Base-by-base conservation (phyloP, 176 grass and related monocot genomes). In the Thinopyrum elongatum region DNA sequence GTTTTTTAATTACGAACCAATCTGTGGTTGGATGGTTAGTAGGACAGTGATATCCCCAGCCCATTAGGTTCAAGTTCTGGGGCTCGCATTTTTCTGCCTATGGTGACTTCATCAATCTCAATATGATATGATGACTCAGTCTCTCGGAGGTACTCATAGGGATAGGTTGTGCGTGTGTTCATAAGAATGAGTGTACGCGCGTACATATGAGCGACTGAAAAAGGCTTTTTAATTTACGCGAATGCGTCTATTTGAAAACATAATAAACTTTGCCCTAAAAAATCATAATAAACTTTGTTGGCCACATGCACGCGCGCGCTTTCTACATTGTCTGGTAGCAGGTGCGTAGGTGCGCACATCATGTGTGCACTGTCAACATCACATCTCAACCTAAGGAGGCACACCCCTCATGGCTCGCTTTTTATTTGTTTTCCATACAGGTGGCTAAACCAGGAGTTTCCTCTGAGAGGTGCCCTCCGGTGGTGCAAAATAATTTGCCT, bases 401-500 rank as follows among this genome's bases (percentile, higher is more conserved):
- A 49, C 77, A 51, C 26, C 72, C 74, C 80, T 73, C 21, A 53
- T 8, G 47, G 26, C 28, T 33, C 12, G 19, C 65, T 63, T 72
- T 71, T 49, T 46, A 39, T 74, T 46, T 74, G 38, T 28, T 74
- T 27, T 47, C 14, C 6, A 14, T 16, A 74, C 23, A 74, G 13
- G 41, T 74, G 65, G 17, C 66, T 36, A 17, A 51, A 46, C 39
- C 27, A 75, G 41, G 78, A 81, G 41, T 33, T 80, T 19, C 57
- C 68, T 62, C n/a, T 57, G 7, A 17, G 14, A 9, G 27, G 31
- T 49, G 51, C 67, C 53, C 51, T 61, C 9, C 13, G 7, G 25
- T 55, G 69, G 69, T 72, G 46, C 41, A 39, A 65, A 82, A 74
- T 89, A 74, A 41, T 74, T 80, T 84, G 31, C 9, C 42, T 89